phyloP scores from a whole-genome alignment of 1,284 basidiomycete species.

The Melampsora americana region DNA sequence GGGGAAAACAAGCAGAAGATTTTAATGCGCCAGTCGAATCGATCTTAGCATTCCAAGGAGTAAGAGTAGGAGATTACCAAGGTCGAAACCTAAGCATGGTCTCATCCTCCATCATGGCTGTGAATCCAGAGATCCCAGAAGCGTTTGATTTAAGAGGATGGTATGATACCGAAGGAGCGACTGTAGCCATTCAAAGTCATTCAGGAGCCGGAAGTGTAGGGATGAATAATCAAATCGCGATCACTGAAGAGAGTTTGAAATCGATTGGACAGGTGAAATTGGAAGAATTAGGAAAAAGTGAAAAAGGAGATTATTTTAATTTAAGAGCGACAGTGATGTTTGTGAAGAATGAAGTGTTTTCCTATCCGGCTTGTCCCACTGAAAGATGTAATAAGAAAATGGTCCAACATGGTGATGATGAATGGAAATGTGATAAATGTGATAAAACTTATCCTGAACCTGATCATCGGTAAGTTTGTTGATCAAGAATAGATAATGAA shows the following conservation, averaged over 20 bases:
- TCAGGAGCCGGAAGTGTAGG: conserved; percentile 57
- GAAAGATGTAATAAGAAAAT: conserved; percentile 90
- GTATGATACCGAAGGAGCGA: conserved; percentile 69
- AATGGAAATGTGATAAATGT: conserved; percentile 94
- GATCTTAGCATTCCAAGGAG: conserved; percentile 88
- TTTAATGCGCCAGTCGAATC: conserved; percentile 64
- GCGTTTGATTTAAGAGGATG: conserved; percentile 84
- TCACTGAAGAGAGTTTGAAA: conserved; percentile 69
- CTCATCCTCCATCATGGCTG: conserved; percentile 67
- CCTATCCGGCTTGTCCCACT: conserved; percentile 84
- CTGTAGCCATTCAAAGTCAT: conserved; percentile 68
- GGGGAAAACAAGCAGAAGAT: conserved; percentile 91
- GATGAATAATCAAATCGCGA: conserved; percentile 56
- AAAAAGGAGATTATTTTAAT: conserved; percentile 79
- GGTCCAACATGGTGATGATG: conserved; percentile 62
- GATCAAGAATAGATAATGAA: too few species aligned
- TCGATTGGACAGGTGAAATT: conserved; percentile 80
- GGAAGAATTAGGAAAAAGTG: conserved; percentile 69
- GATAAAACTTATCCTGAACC: conserved; percentile 70
- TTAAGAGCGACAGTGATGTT: conserved; percentile 80
- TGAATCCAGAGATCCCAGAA: conserved; percentile 85
- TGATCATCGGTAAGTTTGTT: conserved; percentile 71
- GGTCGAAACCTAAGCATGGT: conserved; percentile 78
- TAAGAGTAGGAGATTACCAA: conserved; percentile 90
- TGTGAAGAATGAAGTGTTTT: conserved; percentile 79